Evolutionary conservation across 1,139 yeast species (phyloP).

Genomic region (Arxiozyma telluris): DNA sequence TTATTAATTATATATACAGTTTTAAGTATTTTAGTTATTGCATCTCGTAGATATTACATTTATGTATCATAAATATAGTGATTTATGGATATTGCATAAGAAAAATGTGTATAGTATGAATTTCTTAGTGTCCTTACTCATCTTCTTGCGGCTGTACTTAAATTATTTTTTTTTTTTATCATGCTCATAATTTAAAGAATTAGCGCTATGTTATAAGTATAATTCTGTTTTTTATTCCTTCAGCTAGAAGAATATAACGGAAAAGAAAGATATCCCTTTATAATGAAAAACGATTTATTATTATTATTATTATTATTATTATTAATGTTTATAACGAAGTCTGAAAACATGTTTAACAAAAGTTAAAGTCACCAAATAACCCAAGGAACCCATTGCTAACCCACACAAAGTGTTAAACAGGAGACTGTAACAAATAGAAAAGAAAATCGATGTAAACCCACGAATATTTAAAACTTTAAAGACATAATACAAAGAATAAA

Average conservation of each 20-base stretch:
- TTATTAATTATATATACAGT: background rate
- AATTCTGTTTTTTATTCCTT: too few species aligned
- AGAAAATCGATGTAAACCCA: conserved; percentile 60
- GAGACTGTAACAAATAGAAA: conserved; percentile 66
- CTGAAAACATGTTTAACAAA: conserved; percentile 17
- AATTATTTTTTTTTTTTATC: too few species aligned
- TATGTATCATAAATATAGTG: background rate
- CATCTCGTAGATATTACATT: background rate
- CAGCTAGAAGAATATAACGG: background rate
- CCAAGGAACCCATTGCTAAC: conserved; percentile 67
- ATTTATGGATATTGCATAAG: background rate
- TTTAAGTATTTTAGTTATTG: background rate
- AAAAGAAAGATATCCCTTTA: too few species aligned
- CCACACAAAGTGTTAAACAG: conserved; percentile 57
- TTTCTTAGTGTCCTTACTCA: background rate
- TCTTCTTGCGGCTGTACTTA: background rate
- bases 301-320: background rate
- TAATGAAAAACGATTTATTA: too few species aligned
- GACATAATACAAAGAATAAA: conserved; percentile 63
- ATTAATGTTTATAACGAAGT: background rate
- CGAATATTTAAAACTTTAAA: conserved; percentile 45
- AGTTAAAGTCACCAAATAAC: conserved; percentile 37
- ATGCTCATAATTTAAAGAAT: background rate
- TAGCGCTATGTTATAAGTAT: background rate
- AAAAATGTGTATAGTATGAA: too few species aligned